phyloP scores from a whole-genome alignment of 192 early-diverging fungal species.

The Coemansia nantahalensis region DNA sequence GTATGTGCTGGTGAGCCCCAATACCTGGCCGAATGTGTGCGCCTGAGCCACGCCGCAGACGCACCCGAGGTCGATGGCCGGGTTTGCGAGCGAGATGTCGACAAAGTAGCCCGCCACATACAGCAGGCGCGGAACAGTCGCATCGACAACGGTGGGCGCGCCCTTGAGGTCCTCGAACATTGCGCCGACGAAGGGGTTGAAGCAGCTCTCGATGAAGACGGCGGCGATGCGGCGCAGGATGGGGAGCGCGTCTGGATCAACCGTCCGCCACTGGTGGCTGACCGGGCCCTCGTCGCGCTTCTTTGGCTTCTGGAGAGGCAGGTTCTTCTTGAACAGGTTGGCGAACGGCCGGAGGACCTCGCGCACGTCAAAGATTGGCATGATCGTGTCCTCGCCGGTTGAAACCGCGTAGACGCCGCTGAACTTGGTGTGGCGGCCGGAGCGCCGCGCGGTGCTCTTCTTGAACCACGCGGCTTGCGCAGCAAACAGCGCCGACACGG shows the following conservation, averaged over 20 bases:
- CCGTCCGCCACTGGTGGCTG: slow-evolving; percentile 30
- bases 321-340: slow-evolving; percentile 25
- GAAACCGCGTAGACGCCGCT: slow-evolving; percentile 63
- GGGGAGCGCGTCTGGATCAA: slow-evolving; percentile 19
- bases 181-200: slow-evolving; percentile 38
- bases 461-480: slow-evolving; percentile 27
- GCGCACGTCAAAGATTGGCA: slow-evolving; percentile 44
- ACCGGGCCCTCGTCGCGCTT: slow-evolving; percentile 11
- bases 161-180: slow-evolving; percentile 38
- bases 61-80: slow-evolving; percentile 42
- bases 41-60: slow-evolving; percentile 32
- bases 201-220: slow-evolving; percentile 45
- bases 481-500: slow-evolving; percentile 31
- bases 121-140: slow-evolving; percentile 23
- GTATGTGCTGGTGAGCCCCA: slow-evolving; percentile 37
- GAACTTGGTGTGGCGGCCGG: slow-evolving; percentile 62
- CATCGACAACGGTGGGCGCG: slow-evolving; percentile 18
- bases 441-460: slow-evolving; percentile 11
- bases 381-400: slow-evolving; percentile 40
- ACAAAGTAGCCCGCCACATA: slow-evolving; percentile 49
- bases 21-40: slow-evolving; percentile 34
- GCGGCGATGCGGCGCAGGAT: slow-evolving; percentile 35
- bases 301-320: slow-evolving; percentile 18
- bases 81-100: slow-evolving; percentile 44
- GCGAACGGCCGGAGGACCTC: slow-evolving; percentile 47